Base-by-base conservation (phyloP, 1,284 basidiomycete species). In the Sanghuangporus sanghuang region DNA sequence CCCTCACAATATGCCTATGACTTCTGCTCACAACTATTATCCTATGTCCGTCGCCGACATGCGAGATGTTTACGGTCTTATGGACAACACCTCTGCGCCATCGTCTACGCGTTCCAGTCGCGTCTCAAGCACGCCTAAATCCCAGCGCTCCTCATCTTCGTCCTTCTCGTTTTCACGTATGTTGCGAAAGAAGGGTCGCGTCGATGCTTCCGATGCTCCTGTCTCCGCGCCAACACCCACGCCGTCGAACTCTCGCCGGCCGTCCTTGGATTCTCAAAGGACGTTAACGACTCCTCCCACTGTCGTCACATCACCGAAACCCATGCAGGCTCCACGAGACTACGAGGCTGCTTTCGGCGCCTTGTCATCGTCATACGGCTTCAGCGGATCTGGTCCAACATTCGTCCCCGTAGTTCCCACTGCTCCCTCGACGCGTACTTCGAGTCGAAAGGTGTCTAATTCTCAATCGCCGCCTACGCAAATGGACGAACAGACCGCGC, bases 271-370 rank as follows among this genome's bases (percentile, higher is more conserved):
- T 32, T 64, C 58, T 9, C 42, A 64, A 23, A 16, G 18, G 27
- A 64, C 58, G 3, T 40, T 64, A 12, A 39, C 63, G 6, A 27
- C 21, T n/a, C 11, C 48, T 39, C 16, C 57, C n/a, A 23, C 0
- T 74, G 77, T 7, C 71, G 73, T 6, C 63, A 75, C 6, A 71
- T 81, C 62, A 73, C 71, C 61, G 64, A 82, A 39, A 46, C 44
- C 44, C 12, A 11, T 12, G 62, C 75, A 59, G 73, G 77, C 63
- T 70, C 73, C 11, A 69, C 46, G 52, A 55, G 48, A 67, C 62
- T 66, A 62, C 53, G 57, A 65, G 23, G 57, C 49, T 2, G 53
- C 67, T 3, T 62, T 67, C 54, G 61, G 67, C 16, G 63, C 56
- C 14, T 59, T 65, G 6, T 58, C 63, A 12, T 58, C 64, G 16